A percentile compares a stretch with the other conserved stretches of the same genome.
Evolutionary conservation across 352 stramenopile genomes (phyloP).

Genomic region (Globisporangium paddicum): DNA sequence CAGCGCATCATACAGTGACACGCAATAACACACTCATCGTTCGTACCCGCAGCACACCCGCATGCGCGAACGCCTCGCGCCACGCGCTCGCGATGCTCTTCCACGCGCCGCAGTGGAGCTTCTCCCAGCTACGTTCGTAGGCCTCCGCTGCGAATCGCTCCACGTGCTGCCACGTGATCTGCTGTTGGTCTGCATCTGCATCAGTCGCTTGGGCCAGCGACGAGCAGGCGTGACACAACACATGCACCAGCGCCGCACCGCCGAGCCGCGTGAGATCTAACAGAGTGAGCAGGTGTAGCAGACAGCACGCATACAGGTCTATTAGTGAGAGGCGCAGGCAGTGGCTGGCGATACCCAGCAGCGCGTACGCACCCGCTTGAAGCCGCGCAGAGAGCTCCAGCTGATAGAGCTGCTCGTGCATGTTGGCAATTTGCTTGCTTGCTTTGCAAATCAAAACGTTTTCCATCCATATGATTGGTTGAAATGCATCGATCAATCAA

Average conservation of each 20-base stretch:
- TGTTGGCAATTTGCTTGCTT: background rate
- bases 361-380: constrained; percentile 17
- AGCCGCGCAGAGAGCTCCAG: constrained; percentile 12
- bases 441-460: too few relatives aligned
- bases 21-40: background rate
- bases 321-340: too few relatives aligned
- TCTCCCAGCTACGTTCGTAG: constrained; percentile 69
- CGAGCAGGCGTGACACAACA: constrained; percentile 28
- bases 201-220: background rate
- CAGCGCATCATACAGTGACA: background rate
- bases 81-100: constrained; percentile 50
- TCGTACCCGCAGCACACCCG: constrained; percentile 44
- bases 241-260: constrained; percentile 37
- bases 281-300: background rate
- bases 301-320: background rate
- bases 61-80: constrained; percentile 55
- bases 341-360: background rate
- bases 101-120: constrained; percentile 70
- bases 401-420: background rate
- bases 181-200: too few relatives aligned
- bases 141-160: constrained; percentile 20
- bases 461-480: background rate
- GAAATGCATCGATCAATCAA: too few relatives aligned
- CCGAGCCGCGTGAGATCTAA: constrained; percentile 37
- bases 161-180: background rate